Conservation (phyloP, 306 rosid species). For the Sicyos baderoa region DNA sequence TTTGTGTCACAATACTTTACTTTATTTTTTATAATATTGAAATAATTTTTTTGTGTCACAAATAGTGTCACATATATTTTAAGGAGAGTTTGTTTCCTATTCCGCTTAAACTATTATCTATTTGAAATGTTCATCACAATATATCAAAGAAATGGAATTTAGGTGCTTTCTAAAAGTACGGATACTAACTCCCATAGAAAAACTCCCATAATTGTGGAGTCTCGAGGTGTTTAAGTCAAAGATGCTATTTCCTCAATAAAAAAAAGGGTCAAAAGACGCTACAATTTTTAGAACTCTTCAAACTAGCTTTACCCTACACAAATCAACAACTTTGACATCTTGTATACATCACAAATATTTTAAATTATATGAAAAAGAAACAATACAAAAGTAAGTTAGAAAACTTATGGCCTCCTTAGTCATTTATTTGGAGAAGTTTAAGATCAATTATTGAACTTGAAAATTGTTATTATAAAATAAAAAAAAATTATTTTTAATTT, state of each 20-base stretch:
- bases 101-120: too few relatives aligned
- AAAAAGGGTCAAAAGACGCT: not conserved
- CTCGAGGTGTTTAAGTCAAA: not conserved
- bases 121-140: too few relatives aligned
- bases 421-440: not conserved
- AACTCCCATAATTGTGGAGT: not conserved
- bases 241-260: too few relatives aligned
- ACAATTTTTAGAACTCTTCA: not conserved
- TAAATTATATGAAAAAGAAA: not conserved
- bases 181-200: not conserved
- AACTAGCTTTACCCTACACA: not conserved
- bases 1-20: too few relatives aligned
- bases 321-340: constrained; percentile 4
- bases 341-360: not conserved
- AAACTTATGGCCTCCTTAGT: not conserved
- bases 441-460: not conserved
- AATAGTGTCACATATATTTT: too few relatives aligned
- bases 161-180: too few relatives aligned
- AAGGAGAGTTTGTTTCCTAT: too few relatives aligned
- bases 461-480: not conserved
- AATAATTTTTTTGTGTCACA: too few relatives aligned
- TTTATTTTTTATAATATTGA: too few relatives aligned
- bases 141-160: too few relatives aligned
- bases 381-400: not conserved
- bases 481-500: too few relatives aligned